Percentiles rank a stretch among this genome's conserved stretches.
phyloP scores from a whole-genome alignment of 129 eudicot species.

The Tagetes erecta region DNA sequence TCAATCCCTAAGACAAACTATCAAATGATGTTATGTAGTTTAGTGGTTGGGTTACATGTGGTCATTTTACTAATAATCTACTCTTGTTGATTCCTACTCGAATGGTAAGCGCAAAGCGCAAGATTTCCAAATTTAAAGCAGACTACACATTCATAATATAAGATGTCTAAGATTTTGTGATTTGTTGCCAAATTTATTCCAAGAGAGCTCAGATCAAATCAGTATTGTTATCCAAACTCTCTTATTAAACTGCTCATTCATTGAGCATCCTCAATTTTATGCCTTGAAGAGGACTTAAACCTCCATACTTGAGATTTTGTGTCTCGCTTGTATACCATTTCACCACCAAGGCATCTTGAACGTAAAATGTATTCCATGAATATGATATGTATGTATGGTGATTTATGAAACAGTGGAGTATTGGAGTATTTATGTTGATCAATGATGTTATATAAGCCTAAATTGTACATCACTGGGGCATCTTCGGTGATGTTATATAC shows the following conservation, averaged over 20 bases:
- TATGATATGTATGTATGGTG: not conserved
- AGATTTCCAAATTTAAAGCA: too few relatives aligned
- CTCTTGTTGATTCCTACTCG: too few relatives aligned
- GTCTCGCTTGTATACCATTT: not conserved
- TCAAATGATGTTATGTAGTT: too few relatives aligned
- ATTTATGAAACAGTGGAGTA: not conserved
- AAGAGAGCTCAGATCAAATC: not conserved
- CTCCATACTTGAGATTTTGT: not conserved
- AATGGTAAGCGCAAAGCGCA: too few relatives aligned
- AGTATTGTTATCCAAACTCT: not conserved
- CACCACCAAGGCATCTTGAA: not conserved
- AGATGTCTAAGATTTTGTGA: too few relatives aligned
- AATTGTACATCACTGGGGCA: not conserved
- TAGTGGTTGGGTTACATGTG: too few relatives aligned
- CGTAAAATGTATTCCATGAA: not conserved
- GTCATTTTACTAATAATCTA: too few relatives aligned
- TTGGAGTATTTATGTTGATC: not conserved
- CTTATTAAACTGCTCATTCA: not conserved
- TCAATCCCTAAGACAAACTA: too few relatives aligned
- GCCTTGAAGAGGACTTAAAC: conserved; percentile 2
- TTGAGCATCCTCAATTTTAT: not conserved
- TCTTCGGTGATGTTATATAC: not conserved
- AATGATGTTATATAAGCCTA: not conserved
- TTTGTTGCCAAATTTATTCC: too few relatives aligned
- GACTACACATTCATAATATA: too few relatives aligned